Conservation (phyloP, 2,329 filamentous ascomycete species). For the Curvularia eragrostidis region DNA sequence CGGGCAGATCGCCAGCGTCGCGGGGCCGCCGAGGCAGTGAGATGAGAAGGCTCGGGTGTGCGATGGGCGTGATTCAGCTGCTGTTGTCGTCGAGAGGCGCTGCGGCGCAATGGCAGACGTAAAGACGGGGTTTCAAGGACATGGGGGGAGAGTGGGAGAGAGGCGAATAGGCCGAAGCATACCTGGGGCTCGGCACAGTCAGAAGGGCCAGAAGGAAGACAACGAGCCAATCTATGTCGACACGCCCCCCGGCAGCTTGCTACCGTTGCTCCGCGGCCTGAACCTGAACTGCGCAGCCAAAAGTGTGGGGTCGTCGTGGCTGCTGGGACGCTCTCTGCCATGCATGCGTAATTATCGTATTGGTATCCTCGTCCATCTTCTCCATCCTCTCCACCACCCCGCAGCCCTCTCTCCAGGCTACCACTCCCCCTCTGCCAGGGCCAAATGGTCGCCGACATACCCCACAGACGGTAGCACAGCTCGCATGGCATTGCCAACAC, state of each 20-base stretch:
- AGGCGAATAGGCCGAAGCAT: constrained; percentile 19
- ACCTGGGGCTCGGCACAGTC: constrained; percentile 15
- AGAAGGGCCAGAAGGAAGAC: constrained; percentile 12
- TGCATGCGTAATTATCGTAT: constrained; percentile 1
- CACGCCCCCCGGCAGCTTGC: constrained; percentile 8
- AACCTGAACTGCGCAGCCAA: not conserved
- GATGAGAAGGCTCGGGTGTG: not conserved
- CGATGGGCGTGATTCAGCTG: constrained; percentile 8
- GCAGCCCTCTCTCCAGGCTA: not conserved
- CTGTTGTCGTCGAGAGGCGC: constrained; percentile 18
- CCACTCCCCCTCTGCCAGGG: constrained; percentile 8
- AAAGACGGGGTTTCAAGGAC: constrained; percentile 17
- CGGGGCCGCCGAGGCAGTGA: constrained; percentile 19
- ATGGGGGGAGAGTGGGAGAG: constrained; percentile 15
- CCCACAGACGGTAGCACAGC: constrained; percentile 22
- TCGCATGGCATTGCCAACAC: constrained; percentile 36
- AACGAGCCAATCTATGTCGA: constrained; percentile 9
- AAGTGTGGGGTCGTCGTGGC: constrained; percentile 20
- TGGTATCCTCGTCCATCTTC: constrained; percentile 6
- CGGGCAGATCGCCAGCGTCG: constrained; percentile 20
- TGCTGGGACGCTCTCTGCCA: constrained; percentile 4
- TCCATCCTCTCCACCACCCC: not conserved
- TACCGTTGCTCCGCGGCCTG: constrained; percentile 3
- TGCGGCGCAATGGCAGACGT: constrained; percentile 26
- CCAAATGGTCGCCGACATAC: constrained; percentile 26